These are phyloP conservation scores for Penicillium sp. DNA, from an alignment of 2,329 filamentous ascomycete species.

Conservation along the genomic window DNA sequence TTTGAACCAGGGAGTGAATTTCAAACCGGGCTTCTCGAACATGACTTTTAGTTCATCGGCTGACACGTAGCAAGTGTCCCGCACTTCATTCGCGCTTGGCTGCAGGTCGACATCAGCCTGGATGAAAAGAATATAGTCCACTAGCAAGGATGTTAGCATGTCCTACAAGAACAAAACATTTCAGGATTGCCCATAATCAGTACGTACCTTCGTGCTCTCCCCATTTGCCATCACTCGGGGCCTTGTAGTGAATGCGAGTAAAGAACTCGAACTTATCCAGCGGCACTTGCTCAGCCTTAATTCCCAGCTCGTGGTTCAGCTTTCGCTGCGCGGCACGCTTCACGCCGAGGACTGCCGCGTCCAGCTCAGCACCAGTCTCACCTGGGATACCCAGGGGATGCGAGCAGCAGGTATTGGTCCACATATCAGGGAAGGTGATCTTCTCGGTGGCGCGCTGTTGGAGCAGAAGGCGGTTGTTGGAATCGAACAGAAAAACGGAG, in stretches of 20 bases:
- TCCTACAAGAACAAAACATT: background rate
- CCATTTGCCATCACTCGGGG: constrained; percentile 96
- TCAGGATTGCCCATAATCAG: too few relatives aligned
- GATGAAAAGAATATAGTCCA: constrained; percentile 99
- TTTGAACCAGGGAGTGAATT: constrained; percentile 99
- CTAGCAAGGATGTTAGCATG: constrained; percentile 37
- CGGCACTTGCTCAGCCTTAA: constrained; percentile 85
- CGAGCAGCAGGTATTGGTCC: constrained; percentile 99
- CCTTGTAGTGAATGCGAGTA: constrained; percentile 97
- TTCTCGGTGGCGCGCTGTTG: constrained; percentile 96
- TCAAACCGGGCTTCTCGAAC: constrained; percentile 78
- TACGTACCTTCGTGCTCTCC: constrained; percentile 93
- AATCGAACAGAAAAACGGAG: constrained; percentile 97
- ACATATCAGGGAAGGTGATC: constrained; percentile 99
- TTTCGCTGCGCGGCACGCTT: constrained; percentile 93
- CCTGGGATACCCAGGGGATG: constrained; percentile 90
- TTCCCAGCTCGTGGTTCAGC: constrained; percentile 91
- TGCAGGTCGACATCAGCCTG: constrained; percentile 85
- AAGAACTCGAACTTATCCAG: constrained; percentile 91
- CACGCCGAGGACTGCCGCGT: constrained; percentile 80
- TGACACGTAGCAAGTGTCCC: constrained; percentile 81
- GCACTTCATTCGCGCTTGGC: constrained; percentile 85
- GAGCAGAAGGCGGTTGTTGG: constrained; percentile 86
- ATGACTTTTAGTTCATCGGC: constrained; percentile 80
- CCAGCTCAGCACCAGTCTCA: constrained; percentile 83